Percentiles rank a stretch among this genome's conserved stretches.
Evolutionary conservation across 495 filamentous ascomycete genomes (phyloP).

Genomic region (Cairneyella variabilis): DNA sequence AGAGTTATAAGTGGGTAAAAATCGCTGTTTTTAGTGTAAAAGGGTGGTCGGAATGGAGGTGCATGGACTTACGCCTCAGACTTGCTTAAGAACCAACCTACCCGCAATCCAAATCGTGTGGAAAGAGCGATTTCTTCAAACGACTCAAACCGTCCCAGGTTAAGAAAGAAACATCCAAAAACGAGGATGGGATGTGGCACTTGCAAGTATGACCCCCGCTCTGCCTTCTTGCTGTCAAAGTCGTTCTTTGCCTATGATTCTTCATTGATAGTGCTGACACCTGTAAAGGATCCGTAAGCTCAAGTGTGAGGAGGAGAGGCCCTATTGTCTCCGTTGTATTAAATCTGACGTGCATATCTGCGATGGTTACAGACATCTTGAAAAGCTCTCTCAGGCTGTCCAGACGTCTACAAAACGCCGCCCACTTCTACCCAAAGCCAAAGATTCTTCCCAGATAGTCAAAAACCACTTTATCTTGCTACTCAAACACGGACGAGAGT

Average conservation of each 20-base stretch:
- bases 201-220: slow-evolving; percentile 42
- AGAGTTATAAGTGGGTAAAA: too few relatives aligned
- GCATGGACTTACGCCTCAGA: too few relatives aligned
- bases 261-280: slow-evolving; percentile 15
- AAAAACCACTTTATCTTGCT: slow-evolving; percentile 25
- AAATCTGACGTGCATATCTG: slow-evolving; percentile 44
- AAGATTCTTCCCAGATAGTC: slow-evolving; percentile 16
- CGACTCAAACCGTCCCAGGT: too few relatives aligned
- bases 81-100: too few relatives aligned
- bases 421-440: slow-evolving; percentile 1
- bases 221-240: neutral
- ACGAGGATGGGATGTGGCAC: slow-evolving; percentile 47
- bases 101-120: too few relatives aligned
- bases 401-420: neutral
- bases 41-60: too few relatives aligned
- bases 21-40: too few relatives aligned
- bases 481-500: slow-evolving; percentile 40
- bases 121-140: too few relatives aligned
- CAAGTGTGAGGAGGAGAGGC: slow-evolving; percentile 61
- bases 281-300: slow-evolving; percentile 49
- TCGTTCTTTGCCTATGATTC: neutral
- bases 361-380: slow-evolving; percentile 42
- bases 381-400: slow-evolving; percentile 19
- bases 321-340: slow-evolving; percentile 50
- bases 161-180: neutral